These are phyloP conservation scores for Apiospora malaysiana DNA, from an alignment of 2,329 filamentous ascomycete species.

Conservation along the genomic window DNA sequence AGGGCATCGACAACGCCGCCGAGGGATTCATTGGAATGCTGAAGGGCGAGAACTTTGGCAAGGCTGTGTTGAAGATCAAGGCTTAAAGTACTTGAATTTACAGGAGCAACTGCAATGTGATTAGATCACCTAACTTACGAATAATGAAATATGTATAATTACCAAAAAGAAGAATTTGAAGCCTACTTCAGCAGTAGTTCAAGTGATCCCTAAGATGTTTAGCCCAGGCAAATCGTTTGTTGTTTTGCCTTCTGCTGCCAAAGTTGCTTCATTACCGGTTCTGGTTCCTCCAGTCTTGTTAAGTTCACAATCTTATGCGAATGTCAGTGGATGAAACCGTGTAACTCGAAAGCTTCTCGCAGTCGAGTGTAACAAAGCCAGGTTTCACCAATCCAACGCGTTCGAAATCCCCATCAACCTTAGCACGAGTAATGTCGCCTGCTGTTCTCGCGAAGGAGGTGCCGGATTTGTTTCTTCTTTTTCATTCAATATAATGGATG, in stretches of 20 bases:
- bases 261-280: neutral
- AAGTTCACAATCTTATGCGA: neutral
- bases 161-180: neutral
- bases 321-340: neutral
- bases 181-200: neutral
- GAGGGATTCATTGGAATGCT: conserved; percentile 79
- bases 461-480: neutral
- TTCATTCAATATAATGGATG: neutral
- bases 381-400: neutral
- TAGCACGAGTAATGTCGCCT: neutral
- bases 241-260: neutral
- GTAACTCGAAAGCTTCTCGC: no score
- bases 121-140: neutral
- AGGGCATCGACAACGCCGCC: conserved; percentile 78
- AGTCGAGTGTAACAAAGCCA: no score
- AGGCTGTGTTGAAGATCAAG: conserved; percentile 61
- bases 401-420: neutral
- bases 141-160: conserved; percentile 6
- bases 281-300: neutral
- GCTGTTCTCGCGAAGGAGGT: no score
- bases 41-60: conserved; percentile 82
- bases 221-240: neutral
- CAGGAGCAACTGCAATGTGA: neutral
- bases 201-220: neutral
- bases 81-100: neutral